Conservation (phyloP, 306 rosid species). For the Cicer yamashitae region DNA sequence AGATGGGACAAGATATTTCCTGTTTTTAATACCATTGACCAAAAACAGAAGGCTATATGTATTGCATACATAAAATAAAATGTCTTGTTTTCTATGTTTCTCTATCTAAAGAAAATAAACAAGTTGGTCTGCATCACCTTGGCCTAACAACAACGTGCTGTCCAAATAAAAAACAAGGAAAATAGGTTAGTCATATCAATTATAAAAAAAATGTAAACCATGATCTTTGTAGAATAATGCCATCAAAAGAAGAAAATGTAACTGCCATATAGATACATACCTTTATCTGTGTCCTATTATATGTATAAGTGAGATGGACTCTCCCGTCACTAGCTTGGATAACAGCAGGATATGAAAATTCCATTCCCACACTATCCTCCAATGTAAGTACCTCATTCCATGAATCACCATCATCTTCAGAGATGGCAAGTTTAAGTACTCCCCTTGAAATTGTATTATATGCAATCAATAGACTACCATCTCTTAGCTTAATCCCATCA, state of each 20-base stretch:
- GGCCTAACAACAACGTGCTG: slow-evolving; percentile 82
- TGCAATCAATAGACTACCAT: slow-evolving; percentile 70
- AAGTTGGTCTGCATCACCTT: slow-evolving; percentile 47
- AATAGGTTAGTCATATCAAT: slow-evolving; percentile 36
- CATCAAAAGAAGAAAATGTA: slow-evolving; percentile 26
- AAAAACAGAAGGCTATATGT: background rate
- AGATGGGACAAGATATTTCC: too few species aligned
- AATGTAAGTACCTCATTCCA: slow-evolving; percentile 75
- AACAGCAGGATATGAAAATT: slow-evolving; percentile 96
- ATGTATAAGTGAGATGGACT: slow-evolving; percentile 87
- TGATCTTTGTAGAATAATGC: slow-evolving; percentile 11
- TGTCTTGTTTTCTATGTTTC: slow-evolving; percentile 17
- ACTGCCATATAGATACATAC: slow-evolving; percentile 63
- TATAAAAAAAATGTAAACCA: slow-evolving; percentile 28
- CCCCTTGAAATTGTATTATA: slow-evolving; percentile 76
- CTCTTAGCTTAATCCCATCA: slow-evolving; percentile 85
- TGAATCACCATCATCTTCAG: slow-evolving; percentile 85
- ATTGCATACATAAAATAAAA: slow-evolving; percentile 5
- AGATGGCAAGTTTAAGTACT: slow-evolving; percentile 79
- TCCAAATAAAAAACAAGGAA: slow-evolving; percentile 45
- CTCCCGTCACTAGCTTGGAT: slow-evolving; percentile 81
- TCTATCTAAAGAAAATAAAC: background rate
- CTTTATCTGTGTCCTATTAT: slow-evolving; percentile 87
- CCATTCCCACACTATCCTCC: slow-evolving; percentile 78
- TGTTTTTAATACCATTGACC: too few species aligned